Conservation (phyloP, 2,329 filamentous ascomycete species). For the Macroventuria anomochaeta region DNA sequence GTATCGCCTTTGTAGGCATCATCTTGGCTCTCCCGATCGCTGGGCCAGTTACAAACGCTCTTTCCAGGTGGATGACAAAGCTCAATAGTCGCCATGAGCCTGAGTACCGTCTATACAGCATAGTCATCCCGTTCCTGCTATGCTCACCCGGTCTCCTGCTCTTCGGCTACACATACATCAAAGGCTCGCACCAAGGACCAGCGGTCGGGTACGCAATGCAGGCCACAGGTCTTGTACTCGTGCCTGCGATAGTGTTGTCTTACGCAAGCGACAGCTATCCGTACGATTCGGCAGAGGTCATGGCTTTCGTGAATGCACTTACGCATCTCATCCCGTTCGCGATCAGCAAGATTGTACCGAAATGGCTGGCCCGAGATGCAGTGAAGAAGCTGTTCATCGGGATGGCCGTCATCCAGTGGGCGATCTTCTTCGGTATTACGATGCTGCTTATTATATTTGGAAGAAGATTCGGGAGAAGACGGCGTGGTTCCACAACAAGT, state of each 20-base stretch:
- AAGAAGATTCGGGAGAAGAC: background rate
- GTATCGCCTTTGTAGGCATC: background rate
- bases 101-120: constrained; percentile 6
- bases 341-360: background rate
- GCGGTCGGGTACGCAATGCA: background rate
- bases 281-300: background rate
- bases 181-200: background rate
- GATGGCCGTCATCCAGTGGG: background rate
- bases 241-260: background rate
- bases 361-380: background rate
- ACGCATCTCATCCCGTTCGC: background rate
- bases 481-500: background rate
- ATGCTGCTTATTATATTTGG: background rate
- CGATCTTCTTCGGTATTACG: background rate
- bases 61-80: background rate
- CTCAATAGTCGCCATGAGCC: background rate
- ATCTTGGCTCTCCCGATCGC: background rate
- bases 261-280: constrained; percentile 5
- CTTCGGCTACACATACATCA: background rate
- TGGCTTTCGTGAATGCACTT: background rate
- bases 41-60: background rate
- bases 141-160: background rate
- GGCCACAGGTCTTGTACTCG: background rate
- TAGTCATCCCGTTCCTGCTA: background rate
- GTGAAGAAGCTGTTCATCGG: background rate